These are phyloP conservation scores for Aspergillus pseudotamarii DNA, from an alignment of 2,329 filamentous ascomycete genomes.

Conservation along the genomic window DNA sequence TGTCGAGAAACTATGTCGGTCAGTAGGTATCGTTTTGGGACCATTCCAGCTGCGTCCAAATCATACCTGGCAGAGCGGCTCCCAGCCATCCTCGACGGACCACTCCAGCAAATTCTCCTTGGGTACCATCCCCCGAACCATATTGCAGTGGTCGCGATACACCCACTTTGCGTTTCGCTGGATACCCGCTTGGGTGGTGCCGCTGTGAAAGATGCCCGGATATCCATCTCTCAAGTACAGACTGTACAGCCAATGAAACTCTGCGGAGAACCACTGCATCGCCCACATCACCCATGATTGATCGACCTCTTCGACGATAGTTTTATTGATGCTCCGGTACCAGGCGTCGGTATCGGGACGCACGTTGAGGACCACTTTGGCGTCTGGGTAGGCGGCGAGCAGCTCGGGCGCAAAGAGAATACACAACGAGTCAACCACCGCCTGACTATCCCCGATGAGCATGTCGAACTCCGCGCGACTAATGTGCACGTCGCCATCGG, in stretches of 20 bases:
- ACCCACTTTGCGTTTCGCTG: slow-evolving; percentile 22
- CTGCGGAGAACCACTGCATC: slow-evolving; percentile 13
- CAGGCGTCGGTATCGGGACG: slow-evolving; percentile 14
- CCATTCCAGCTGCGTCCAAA: too few relatives aligned
- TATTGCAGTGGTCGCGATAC: slow-evolving; percentile 28
- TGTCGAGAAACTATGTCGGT: neutral
- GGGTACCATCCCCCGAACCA: slow-evolving; percentile 26
- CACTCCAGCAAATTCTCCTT: slow-evolving; percentile 28
- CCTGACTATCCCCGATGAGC: slow-evolving; percentile 31
- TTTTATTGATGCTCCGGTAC: slow-evolving; percentile 15
- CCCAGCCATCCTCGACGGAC: slow-evolving; percentile 32
- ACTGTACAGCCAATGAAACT: slow-evolving; percentile 17
- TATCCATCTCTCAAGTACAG: slow-evolving; percentile 12
- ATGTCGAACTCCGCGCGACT: slow-evolving; percentile 28
- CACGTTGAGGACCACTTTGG: slow-evolving; percentile 16
- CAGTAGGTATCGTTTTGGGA: neutral
- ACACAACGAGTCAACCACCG: slow-evolving; percentile 34
- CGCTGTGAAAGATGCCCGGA: slow-evolving; percentile 14
- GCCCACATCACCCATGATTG: slow-evolving; percentile 1
- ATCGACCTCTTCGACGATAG: slow-evolving; percentile 11
- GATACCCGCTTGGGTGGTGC: slow-evolving; percentile 5
- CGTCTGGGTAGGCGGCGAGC: slow-evolving; percentile 35
- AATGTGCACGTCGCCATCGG: slow-evolving; percentile 16
- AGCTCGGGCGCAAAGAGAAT: slow-evolving; percentile 37
- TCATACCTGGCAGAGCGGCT: slow-evolving; percentile 25